phyloP scores from a whole-genome alignment of 805 yeast species.

The Pichia paraexigua region DNA sequence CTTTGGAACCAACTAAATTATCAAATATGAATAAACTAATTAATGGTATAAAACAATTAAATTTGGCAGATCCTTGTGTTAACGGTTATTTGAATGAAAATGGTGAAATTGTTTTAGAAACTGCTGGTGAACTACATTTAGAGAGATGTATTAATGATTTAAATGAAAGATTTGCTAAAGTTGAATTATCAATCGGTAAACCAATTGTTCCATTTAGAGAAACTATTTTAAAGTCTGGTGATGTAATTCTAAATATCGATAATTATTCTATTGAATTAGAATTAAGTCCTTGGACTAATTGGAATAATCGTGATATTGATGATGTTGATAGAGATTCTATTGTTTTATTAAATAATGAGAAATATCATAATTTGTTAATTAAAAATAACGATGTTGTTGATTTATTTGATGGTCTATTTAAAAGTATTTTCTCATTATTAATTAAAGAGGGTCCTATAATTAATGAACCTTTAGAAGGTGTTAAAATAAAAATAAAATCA shows the following conservation, averaged over 20 bases:
- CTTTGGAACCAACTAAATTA: constrained; percentile 91
- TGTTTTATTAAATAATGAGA: constrained; percentile 25
- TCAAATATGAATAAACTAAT: constrained; percentile 68
- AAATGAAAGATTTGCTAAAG: constrained; percentile 83
- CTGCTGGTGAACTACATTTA: constrained; percentile 94
- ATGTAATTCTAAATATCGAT: background rate
- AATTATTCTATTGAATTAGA: constrained; percentile 27
- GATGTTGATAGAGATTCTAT: constrained; percentile 16
- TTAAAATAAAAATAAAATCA: constrained; percentile 45
- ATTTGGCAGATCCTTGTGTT: constrained; percentile 92
- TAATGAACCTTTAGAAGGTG: constrained; percentile 81
- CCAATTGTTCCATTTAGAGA: constrained; percentile 95
- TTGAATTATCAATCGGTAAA: constrained; percentile 77
- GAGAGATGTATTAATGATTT: constrained; percentile 92
- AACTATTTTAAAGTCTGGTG: constrained; percentile 44
- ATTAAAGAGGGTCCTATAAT: constrained; percentile 81
- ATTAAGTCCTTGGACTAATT: constrained; percentile 4
- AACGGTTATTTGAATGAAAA: constrained; percentile 77
- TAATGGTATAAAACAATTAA: constrained; percentile 66
- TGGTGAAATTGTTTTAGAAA: constrained; percentile 89
- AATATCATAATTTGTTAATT: constrained; percentile 69
- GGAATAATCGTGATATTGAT: constrained; percentile 15
- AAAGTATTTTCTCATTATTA: constrained; percentile 79
- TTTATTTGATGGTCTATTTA: constrained; percentile 5
- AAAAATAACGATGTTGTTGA: constrained; percentile 23